phyloP scores from a whole-genome alignment of 805 yeast genomes.

The Cyberlindnera euphorbiae region DNA sequence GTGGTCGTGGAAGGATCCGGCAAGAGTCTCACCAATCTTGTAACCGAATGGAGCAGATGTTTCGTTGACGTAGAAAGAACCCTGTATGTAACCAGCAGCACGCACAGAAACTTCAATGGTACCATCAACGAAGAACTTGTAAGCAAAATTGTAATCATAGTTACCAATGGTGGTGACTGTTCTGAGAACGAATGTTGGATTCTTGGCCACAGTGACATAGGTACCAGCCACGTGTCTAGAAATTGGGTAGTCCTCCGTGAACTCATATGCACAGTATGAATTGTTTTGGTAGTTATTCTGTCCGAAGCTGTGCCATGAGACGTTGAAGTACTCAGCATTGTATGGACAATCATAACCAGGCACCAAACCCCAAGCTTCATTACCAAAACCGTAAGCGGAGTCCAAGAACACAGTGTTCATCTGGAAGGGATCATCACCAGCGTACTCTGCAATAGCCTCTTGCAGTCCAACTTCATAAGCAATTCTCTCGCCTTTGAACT shows the following conservation, averaged over 20 bases:
- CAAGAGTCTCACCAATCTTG: slow-evolving; percentile 20
- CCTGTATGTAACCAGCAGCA: slow-evolving; percentile 29
- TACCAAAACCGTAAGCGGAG: slow-evolving; percentile 27
- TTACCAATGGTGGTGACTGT: slow-evolving; percentile 24
- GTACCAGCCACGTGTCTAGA: slow-evolving; percentile 20
- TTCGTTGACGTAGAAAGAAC: slow-evolving; percentile 24
- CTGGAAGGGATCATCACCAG: slow-evolving; percentile 30
- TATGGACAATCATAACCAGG: slow-evolving; percentile 29
- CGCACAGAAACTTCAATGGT: slow-evolving; percentile 26
- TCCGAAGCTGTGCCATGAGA: slow-evolving; percentile 25
- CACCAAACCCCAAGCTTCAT: slow-evolving; percentile 26
- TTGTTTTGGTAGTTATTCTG: slow-evolving; percentile 23
- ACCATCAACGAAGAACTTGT: slow-evolving; percentile 25
- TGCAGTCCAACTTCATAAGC: slow-evolving; percentile 26
- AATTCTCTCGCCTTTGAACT: slow-evolving; percentile 29
- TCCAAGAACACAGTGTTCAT: slow-evolving; percentile 24
- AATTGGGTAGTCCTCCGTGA: slow-evolving; percentile 22
- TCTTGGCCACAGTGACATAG: slow-evolving; percentile 20
- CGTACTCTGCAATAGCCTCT: slow-evolving; percentile 28
- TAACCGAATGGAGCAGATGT: slow-evolving; percentile 21
- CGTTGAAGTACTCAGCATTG: slow-evolving; percentile 27
- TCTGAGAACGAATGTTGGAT: slow-evolving; percentile 25
- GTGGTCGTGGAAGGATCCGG: slow-evolving; percentile 29
- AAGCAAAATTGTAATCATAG: slow-evolving; percentile 24
- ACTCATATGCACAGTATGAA: slow-evolving; percentile 26